Evolutionary conservation across 257 asterid genomes (phyloP).

Genomic region (Gentiana macrophylla): DNA sequence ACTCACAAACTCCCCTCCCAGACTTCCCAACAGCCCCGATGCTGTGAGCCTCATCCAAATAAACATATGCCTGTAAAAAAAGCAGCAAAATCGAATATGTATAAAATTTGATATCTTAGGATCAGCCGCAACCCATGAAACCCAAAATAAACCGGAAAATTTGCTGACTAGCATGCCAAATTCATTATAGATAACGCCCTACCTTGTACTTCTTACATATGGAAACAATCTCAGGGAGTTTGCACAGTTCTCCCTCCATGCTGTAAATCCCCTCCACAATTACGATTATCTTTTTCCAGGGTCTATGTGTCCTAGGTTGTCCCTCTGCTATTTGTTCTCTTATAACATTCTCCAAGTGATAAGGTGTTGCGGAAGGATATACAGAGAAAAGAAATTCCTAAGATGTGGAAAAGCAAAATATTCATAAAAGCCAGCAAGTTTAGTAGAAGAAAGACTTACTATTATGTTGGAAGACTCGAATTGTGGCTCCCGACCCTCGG

Average conservation of each 20-base stretch:
- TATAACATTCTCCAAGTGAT: constrained; percentile 84
- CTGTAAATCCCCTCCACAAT: constrained; percentile 99
- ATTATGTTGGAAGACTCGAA: constrained; percentile 95
- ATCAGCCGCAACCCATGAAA: not conserved
- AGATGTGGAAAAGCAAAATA: constrained; percentile 1
- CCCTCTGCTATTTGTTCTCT: constrained; percentile 93
- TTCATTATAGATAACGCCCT: too few species aligned
- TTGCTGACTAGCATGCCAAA: too few species aligned
- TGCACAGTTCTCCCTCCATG: constrained; percentile 98
- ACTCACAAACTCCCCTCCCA: constrained; percentile 98
- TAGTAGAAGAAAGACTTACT: constrained; percentile 31
- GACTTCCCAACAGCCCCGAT: constrained; percentile 96
- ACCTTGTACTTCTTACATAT: constrained; percentile 98
- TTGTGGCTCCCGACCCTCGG: constrained; percentile 95
- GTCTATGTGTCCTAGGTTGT: constrained; percentile 94
- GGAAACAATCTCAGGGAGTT: constrained; percentile 92
- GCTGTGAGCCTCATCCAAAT: constrained; percentile 99
- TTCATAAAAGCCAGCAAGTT: not conserved
- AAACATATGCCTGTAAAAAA: constrained; percentile 57
- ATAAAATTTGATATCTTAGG: not conserved
- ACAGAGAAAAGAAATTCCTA: constrained; percentile 13
- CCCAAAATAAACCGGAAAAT: too few species aligned
- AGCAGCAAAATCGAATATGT: not conserved
- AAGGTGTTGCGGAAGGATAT: constrained; percentile 47
- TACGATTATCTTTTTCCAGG: constrained; percentile 94